Conservation (phyloP, 2,329 filamentous ascomycete genomes). For the Aspergillus calidoustus region DNA sequence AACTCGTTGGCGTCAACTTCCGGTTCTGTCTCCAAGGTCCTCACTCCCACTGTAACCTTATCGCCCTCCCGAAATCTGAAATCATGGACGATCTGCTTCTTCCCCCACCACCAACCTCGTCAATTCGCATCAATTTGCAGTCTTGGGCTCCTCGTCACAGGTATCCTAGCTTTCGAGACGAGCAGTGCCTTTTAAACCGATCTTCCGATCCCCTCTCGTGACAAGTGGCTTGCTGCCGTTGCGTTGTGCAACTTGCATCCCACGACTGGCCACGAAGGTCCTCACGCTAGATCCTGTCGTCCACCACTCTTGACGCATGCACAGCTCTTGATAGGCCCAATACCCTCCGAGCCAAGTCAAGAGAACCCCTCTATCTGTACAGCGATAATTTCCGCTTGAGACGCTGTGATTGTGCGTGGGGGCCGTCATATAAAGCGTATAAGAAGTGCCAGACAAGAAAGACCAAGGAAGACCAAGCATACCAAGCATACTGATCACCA, state of each 20-base stretch:
- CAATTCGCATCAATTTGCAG: constrained; percentile 16
- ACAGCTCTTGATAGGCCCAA: constrained; percentile 17
- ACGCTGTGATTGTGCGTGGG: constrained; percentile 8
- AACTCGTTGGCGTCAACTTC: constrained; percentile 29
- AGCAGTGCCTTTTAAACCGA: constrained; percentile 12
- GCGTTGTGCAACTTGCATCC: background rate
- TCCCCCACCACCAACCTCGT: background rate
- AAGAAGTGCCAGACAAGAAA: constrained; percentile 19
- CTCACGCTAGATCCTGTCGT: constrained; percentile 19
- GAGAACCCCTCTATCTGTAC: constrained; percentile 19
- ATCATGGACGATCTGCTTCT: constrained; percentile 19
- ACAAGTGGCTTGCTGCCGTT: background rate
- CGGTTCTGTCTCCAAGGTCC: constrained; percentile 37
- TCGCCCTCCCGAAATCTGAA: constrained; percentile 15
- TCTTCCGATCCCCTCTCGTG: background rate
- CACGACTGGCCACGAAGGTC: constrained; percentile 23
- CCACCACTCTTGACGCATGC: constrained; percentile 8
- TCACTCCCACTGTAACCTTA: constrained; percentile 26
- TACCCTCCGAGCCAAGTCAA: constrained; percentile 16
- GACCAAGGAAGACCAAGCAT: constrained; percentile 18
- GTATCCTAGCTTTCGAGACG: constrained; percentile 8
- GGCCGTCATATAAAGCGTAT: constrained; percentile 15
- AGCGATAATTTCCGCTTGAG: constrained; percentile 12
- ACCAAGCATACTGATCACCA: constrained; percentile 19
- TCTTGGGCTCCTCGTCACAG: background rate